These are phyloP conservation scores for Candida pseudofarinosa DNA, from an alignment of 805 yeast species.

Conservation along the genomic window DNA sequence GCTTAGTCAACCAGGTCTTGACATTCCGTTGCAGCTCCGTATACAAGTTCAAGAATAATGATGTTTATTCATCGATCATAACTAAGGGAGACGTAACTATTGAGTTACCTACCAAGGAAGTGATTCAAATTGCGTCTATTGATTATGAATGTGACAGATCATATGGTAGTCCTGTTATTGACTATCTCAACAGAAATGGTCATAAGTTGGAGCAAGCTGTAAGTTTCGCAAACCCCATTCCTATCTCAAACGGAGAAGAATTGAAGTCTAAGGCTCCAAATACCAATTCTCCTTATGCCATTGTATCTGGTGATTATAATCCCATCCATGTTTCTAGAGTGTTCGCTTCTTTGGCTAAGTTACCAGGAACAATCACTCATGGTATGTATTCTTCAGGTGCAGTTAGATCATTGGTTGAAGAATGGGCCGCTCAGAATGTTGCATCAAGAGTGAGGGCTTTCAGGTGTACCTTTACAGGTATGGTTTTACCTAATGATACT, in stretches of 20 bases:
- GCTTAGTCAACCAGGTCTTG: conserved; percentile 72
- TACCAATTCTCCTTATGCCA: conserved; percentile 94
- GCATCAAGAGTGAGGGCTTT: conserved; percentile 94
- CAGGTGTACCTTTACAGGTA: conserved; percentile 86
- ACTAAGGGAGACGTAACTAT: conserved; percentile 82
- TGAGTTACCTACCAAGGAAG: conserved; percentile 90
- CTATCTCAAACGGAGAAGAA: conserved; percentile 65
- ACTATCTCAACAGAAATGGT: conserved; percentile 89
- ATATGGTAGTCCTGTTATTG: conserved; percentile 96
- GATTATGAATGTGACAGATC: conserved; percentile 88
- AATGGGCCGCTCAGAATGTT: conserved; percentile 97
- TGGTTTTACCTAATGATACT: conserved; percentile 95
- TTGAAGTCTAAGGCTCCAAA: conserved; percentile 81
- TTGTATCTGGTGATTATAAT: conserved; percentile 96
- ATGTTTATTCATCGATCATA: conserved; percentile 70
- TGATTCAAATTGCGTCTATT: conserved; percentile 76
- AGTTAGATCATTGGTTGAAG: conserved; percentile 91
- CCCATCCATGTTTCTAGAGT: conserved; percentile 97
- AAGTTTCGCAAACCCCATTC: conserved; percentile 84
- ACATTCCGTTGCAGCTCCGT: conserved; percentile 87
- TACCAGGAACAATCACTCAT: conserved; percentile 97
- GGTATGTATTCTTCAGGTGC: conserved; percentile 99
- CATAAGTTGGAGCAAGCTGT: conserved; percentile 91
- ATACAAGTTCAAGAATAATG: conserved; percentile 72
- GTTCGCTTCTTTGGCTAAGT: conserved; percentile 85